Conservation (phyloP, 352 stramenopile species). For the Globisporangium radiosum region DNA sequence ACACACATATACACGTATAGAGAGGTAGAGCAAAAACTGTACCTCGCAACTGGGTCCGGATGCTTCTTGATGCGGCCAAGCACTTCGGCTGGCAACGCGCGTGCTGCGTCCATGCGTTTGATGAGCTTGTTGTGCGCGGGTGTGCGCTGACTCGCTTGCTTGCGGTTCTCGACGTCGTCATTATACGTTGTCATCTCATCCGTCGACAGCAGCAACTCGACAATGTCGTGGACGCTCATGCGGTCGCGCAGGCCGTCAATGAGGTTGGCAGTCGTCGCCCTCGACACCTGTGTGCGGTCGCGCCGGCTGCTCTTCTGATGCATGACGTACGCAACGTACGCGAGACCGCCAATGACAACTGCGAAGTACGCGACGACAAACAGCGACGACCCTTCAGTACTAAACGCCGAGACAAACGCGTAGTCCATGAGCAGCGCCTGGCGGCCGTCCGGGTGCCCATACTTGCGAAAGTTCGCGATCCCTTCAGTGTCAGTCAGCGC, state of each 20-base stretch:
- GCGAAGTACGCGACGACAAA: slow-evolving; percentile 73
- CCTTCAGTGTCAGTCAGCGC: slow-evolving; percentile 62
- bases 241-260: slow-evolving; percentile 50
- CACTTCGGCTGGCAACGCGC: slow-evolving; percentile 48
- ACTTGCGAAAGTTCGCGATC: slow-evolving; percentile 78
- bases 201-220: slow-evolving; percentile 68
- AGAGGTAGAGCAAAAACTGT: neutral
- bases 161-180: slow-evolving; percentile 26
- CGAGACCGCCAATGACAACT: slow-evolving; percentile 48
- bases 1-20: neutral
- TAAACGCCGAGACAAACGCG: slow-evolving; percentile 55
- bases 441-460: slow-evolving; percentile 70
- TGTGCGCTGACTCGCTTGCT: slow-evolving; percentile 40
- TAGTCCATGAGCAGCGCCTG: slow-evolving; percentile 74
- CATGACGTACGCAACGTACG: slow-evolving; percentile 58
- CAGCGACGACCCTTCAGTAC: slow-evolving; percentile 31
- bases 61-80: slow-evolving; percentile 77
- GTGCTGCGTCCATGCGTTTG: slow-evolving; percentile 76
- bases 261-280: slow-evolving; percentile 33
- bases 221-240: slow-evolving; percentile 77
- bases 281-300: slow-evolving; percentile 60
- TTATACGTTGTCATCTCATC: slow-evolving; percentile 58
- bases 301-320: slow-evolving; percentile 41
- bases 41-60: slow-evolving; percentile 48
- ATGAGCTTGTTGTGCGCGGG: slow-evolving; percentile 75